Base-by-base conservation (phyloP, 345 rosid species). In the Citrus hindsii region DNA sequence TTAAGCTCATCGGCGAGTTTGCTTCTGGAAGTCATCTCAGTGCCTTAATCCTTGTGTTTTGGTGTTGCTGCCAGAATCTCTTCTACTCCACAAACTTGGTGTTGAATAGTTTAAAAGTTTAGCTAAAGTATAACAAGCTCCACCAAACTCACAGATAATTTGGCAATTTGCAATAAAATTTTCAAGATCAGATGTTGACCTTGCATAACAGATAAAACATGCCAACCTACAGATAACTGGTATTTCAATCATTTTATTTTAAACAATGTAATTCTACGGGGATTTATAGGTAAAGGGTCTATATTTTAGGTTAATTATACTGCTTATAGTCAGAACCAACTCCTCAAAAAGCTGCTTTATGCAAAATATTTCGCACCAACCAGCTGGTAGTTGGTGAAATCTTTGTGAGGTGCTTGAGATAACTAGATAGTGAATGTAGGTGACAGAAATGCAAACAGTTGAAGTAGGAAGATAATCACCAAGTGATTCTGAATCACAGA, bases 81-180 rank as follows among this genome's bases (percentile, higher is more conserved):
- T 80, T 81, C 76, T 76, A 80, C 80, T 82, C 81, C 84, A 76
- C 82, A 61, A 83, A 58, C 82, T 73, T 58, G 27, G 53, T 24
- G 51, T 25, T n/a, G 33, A 65, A 53, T 66, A 30, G 71, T 61
- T 71, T 71, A 14, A 64, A 61, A 67, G 53, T 73, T 79, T 80
- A 67, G 48, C 74, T 24, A 72, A 62, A 68, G 40, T 51, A 55
- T 48, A 67, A 28, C 71, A 27, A 28, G 71, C 71, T 53, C 76
- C 10, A 64, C 80, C 79, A 46, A 70, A 73, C 67, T 22, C 74
- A 9, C 14, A 8, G 63, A 53, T 27, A 28, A 4, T 28, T 9
- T 3, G 27, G 35, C 28, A 32, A 67, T 30, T 32, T 38, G 32
- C 58, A 14, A 27, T 9, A 21, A 12, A 46, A 13, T 30, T 42